Base-by-base conservation (phyloP, 108 stramenopile species). In the Aurantiochytrium sp. region DNA sequence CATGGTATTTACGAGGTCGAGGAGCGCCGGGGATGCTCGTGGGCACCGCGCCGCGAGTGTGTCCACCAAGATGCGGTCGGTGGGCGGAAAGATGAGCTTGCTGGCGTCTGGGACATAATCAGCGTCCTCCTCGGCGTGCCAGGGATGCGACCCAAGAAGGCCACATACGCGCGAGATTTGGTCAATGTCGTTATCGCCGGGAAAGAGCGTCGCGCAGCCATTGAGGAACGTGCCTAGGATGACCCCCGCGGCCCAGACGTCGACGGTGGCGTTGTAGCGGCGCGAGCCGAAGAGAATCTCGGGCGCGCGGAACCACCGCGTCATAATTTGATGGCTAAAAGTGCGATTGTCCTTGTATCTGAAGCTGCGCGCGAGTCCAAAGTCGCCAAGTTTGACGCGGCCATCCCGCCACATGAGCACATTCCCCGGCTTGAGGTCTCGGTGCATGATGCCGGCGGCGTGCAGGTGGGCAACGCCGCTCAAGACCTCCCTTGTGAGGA, bases 321-420 rank as follows among this genome's bases (percentile, higher is more conserved):
- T 81, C 73, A 81, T 81, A 42, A 81, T 48, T 48, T 81, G 73
- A 30, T 81, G 73, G 73, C 73, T 81, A 48, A 48, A 2, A n/a
- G 39, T 41, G 19, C 73, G 39, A 5, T 12, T n/a, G 12, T 41
- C 45, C 3, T 81, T 17, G 27, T 41, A 41, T 24, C 42, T 6
- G 32, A 81, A 81, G 73, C 73, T 81, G n/a, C 73, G 21, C 6
- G 73, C 73, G 27, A 81, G 73, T 6, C 73, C 73, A 2, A 81
- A 81, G 24, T 81, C 73, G 2, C 42, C 39, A 45, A 81, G 73
- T n/a, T 48, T 81, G n/a, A 81, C 45, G n/a, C 73, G 21, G 24
- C 73, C 73, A 30, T 81, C 45, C 24, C 17, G 6, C 42, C 73
- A 81, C 21, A 81, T 2, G 42, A 81, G 45, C 45, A 81, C 45